Base-by-base conservation (phyloP, 2,329 filamentous ascomycete genomes). In the Pseudogymnoascus sp. region DNA sequence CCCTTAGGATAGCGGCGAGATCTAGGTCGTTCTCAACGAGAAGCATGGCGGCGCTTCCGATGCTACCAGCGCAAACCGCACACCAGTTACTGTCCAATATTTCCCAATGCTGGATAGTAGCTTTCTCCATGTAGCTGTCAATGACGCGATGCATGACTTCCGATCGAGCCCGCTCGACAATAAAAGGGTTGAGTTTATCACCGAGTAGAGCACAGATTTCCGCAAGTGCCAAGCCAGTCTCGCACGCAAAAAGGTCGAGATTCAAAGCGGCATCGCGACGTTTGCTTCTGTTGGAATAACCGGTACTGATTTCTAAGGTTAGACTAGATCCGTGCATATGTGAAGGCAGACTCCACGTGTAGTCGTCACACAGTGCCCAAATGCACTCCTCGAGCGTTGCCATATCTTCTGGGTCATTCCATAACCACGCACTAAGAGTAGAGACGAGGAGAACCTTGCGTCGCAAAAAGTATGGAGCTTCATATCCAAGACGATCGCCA, bases 61-160 rank as follows among this genome's bases (percentile, higher is more conserved):
- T 56, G 47, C 47, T 56, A 31, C 47, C 47, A 6, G 47, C 47
- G 47, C 47, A 56, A 24, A 56, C 47, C 4, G 47, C 47, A 56
- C 47, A 56, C 47, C 47, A 56, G 47, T 56, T 56, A 56, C n/a
- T 56, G n/a, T 56, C 14, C 3, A 56, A 31, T 29, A 13, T 11
- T 56, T 56, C 47, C 47, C 47, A 56, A 19, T 56, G 47, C 47
- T 56, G 47, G 24, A 56, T 56, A 31, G 47, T 56, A 4, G 2
- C n/a, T 31, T 56, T 56, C 1, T 56, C 8, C 47, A 56, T 56
- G 26, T 56, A 56, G 47, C 47, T 56, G 11, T 56, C 26, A 3
- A 56, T 56, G 21, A 56, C 47, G 8, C 47, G 47, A 33, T n/a
- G 47, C 47, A 56, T 56, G n/a, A 56, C 47, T 31, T 56, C 47